Evolutionary conservation across 169 alveolate species (phyloP).

Genomic region (Perkinsus marinus): DNA sequence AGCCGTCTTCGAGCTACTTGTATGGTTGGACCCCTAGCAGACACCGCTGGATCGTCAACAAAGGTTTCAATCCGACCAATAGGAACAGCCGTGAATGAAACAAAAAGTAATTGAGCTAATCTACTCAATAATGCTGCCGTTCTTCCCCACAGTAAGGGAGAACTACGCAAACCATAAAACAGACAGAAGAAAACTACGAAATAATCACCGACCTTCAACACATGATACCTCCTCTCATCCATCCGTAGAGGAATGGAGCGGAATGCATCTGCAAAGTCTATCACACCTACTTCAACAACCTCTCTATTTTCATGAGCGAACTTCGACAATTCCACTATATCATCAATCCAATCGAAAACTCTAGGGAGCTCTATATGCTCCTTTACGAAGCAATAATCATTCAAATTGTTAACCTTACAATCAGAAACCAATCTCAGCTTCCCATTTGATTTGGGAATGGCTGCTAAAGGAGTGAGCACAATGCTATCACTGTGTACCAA

Average conservation of each 20-base stretch:
- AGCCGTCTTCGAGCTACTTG: neutral
- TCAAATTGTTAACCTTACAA: neutral
- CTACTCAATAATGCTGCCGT: neutral
- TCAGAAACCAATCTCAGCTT: neutral
- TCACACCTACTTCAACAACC: neutral
- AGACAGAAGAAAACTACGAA: neutral
- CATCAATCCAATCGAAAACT: neutral
- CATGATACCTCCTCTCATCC: neutral
- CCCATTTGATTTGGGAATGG: neutral
- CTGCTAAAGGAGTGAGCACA: neutral
- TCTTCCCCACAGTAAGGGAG: neutral
- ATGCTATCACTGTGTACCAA: neutral
- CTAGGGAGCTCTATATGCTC: neutral
- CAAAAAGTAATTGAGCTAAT: neutral
- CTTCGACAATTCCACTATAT: neutral
- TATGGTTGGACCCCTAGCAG: neutral
- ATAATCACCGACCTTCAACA: neutral
- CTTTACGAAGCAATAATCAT: neutral
- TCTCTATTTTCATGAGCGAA: neutral
- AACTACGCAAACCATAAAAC: neutral
- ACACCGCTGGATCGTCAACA: neutral
- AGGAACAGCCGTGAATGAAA: neutral
- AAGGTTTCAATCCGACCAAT: neutral
- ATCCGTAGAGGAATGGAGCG: neutral
- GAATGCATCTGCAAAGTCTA: neutral